phyloP scores from a whole-genome alignment of 805 yeast species.

The Kodamaea hsintzibuensis region DNA sequence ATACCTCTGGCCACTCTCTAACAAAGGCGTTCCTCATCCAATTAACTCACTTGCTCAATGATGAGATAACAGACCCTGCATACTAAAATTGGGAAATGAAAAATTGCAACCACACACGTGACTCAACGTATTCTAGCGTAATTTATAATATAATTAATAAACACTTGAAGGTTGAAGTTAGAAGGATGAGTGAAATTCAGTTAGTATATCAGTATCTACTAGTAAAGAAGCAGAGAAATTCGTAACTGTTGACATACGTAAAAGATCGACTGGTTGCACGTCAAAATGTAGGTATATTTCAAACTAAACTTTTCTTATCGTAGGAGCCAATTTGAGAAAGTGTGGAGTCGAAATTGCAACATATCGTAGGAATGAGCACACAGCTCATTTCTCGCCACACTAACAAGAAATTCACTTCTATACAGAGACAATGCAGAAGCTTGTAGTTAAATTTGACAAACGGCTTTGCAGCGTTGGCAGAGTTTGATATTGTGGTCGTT shows the following conservation, averaged over 20 bases:
- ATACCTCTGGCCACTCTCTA: too few relatives aligned
- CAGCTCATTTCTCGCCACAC: conserved; percentile 6
- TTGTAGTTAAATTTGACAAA: background rate
- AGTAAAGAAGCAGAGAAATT: too few relatives aligned
- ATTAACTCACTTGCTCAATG: background rate
- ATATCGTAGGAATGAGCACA: background rate
- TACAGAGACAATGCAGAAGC: background rate
- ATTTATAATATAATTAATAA: too few relatives aligned
- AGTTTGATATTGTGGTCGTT: background rate
- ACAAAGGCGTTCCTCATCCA: background rate
- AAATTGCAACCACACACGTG: conserved; percentile 33
- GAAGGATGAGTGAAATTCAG: background rate
- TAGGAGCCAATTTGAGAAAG: background rate
- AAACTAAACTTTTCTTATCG: background rate
- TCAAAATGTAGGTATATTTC: too few relatives aligned
- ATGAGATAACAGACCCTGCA: background rate
- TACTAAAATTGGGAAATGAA: background rate
- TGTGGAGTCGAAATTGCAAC: conserved; percentile 3
- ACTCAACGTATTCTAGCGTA: background rate
- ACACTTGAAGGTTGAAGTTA: too few relatives aligned
- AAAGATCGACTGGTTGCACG: too few relatives aligned
- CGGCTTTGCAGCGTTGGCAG: conserved; percentile 1
- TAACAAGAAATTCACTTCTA: conserved; percentile 1
- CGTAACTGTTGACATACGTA: too few relatives aligned
- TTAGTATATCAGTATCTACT: too few relatives aligned